Percentiles rank a stretch among this genome's conserved stretches.
Conservation (phyloP, 139 green algal genomes). For the Ettlia oleoabundans region DNA sequence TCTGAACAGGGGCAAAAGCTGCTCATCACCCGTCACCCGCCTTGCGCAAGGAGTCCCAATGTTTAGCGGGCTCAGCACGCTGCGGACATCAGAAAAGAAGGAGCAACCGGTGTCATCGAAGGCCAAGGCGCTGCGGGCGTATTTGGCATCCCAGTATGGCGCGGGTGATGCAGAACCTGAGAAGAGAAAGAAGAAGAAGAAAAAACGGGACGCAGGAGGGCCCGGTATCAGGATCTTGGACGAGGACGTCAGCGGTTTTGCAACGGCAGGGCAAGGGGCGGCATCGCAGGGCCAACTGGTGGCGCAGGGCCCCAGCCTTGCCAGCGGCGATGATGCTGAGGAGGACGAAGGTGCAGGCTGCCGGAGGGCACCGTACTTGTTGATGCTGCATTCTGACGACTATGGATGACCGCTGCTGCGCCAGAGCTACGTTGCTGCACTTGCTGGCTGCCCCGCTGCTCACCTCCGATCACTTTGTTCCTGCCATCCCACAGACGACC, state of each 20-base stretch:
- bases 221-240: constrained; percentile 69
- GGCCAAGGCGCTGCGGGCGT: constrained; percentile 34
- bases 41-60: background rate
- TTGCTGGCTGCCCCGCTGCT: background rate
- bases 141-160: constrained; percentile 40
- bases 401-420: background rate
- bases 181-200: constrained; percentile 66
- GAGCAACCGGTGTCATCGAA: constrained; percentile 20
- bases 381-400: background rate
- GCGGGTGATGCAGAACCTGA: constrained; percentile 9
- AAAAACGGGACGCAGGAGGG: background rate
- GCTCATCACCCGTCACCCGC: no score
- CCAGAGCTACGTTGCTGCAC: background rate
- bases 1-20: background rate
- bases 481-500: constrained; percentile 52
- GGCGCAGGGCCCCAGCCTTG: background rate
- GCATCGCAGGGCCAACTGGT: background rate
- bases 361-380: background rate
- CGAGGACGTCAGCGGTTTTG: constrained; percentile 63
- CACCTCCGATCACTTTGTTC: background rate
- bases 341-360: constrained; percentile 46
- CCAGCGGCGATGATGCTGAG: constrained; percentile 43
- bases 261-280: background rate
- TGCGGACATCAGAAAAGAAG: constrained; percentile 32
- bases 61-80: constrained; percentile 35